Conservation (phyloP, 2,329 filamentous ascomycete species). For the Fusarium albosuccineum region DNA sequence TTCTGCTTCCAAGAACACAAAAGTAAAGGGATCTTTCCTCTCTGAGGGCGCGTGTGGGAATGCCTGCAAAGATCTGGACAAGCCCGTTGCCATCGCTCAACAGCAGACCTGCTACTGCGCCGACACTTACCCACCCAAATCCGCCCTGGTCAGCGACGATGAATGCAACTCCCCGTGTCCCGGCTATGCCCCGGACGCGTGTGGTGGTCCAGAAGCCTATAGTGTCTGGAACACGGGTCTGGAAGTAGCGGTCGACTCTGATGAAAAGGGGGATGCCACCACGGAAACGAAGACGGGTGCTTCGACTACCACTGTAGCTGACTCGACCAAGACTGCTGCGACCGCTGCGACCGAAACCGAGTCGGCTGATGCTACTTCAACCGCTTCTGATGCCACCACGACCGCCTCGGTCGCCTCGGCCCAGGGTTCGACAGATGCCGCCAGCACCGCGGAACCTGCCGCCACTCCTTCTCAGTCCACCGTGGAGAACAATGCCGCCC, state of each 20-base stretch:
- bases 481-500: constrained; percentile 19
- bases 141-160: constrained; percentile 11
- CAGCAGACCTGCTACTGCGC: constrained; percentile 17
- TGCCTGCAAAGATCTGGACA: not conserved
- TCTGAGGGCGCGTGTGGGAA: not conserved
- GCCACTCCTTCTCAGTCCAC: constrained; percentile 12
- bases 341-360: not conserved
- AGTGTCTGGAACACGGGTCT: not conserved
- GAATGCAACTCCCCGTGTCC: constrained; percentile 20
- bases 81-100: not conserved
- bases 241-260: not conserved
- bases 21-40: not conserved
- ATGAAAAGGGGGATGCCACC: not conserved
- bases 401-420: not conserved
- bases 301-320: not conserved
- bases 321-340: not conserved
- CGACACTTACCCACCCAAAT: constrained; percentile 17
- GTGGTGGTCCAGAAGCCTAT: not conserved
- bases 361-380: too few relatives aligned
- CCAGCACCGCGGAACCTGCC: not conserved
- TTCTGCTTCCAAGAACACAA: not conserved
- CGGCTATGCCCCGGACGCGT: not conserved
- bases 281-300: not conserved
- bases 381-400: not conserved
- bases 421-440: not conserved